These are phyloP conservation scores for Monosporozyma solicola DNA, from an alignment of 805 yeast genomes.

Conservation along the genomic window DNA sequence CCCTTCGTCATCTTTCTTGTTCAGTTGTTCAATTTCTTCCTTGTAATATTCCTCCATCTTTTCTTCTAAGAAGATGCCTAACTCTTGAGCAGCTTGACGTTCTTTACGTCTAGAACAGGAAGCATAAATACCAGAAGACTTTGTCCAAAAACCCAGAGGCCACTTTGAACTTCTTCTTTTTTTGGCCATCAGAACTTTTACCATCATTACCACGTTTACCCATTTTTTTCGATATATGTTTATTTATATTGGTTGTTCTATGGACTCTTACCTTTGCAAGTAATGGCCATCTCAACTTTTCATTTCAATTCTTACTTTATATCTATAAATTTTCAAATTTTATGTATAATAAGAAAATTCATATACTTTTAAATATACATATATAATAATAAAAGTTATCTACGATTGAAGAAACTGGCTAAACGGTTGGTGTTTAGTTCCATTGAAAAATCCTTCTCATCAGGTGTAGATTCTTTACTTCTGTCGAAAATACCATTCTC, in stretches of 20 bases:
- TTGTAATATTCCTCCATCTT: constrained; percentile 40
- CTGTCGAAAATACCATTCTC: not conserved
- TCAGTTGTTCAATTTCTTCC: constrained; percentile 25
- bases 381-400: not conserved
- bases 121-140: constrained; percentile 81
- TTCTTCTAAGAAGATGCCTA: constrained; percentile 50
- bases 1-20: constrained; percentile 11
- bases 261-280: not conserved
- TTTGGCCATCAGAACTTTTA: constrained; percentile 1
- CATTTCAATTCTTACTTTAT: not conserved
- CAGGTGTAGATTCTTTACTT: not conserved
- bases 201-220: constrained; percentile 2
- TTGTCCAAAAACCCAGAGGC: constrained; percentile 42
- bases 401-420: constrained; percentile 4
- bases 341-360: not conserved
- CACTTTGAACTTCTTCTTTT: constrained; percentile 24
- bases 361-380: not conserved
- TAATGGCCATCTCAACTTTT: not conserved
- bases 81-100: constrained; percentile 64
- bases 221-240: not conserved
- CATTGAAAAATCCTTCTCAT: not conserved
- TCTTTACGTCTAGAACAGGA: constrained; percentile 83
- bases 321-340: not conserved
- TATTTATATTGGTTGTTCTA: not conserved
- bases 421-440: not conserved